Evolutionary conservation across 2,329 filamentous ascomycete species (phyloP), one percentile per base, ranked within the genome.

Genomic region (Polytolypa hystricis): DNA sequence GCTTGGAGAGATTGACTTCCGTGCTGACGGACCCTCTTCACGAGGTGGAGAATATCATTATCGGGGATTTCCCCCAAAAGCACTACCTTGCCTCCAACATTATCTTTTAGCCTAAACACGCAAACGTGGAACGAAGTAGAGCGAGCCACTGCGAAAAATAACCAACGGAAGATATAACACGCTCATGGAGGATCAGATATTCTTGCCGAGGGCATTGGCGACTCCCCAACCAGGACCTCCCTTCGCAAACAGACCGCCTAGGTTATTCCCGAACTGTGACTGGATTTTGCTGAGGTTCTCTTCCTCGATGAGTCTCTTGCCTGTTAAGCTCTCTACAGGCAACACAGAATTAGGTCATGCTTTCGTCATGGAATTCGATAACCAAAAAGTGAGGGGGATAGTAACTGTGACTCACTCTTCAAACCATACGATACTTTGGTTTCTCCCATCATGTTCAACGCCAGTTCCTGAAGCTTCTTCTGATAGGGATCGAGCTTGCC

Each of bases 401-500:
- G 26, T 30, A n/a, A n/a, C n/a, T n/a, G 10, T 4, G 4, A 12
- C 29, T 14, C 42, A 51, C 51, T 52, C 27, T 52, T 53, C 14
- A 54, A 10, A 12, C 44, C 43, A 38, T 51, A 52, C 1, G 49
- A 50, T 1, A 45, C 44, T 23, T 51, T 55, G 4, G 42, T 55
- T 30, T 56, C 54, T 0, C 53, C 54, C 46, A 55, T 52, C 16
- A 40, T 41, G 16, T 54, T 47, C 1, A 57, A 39, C 4, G 52
- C n/a, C 0, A 52, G 36, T 20, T 57, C 52, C 35, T 56, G 52
- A 3, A 50, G 33, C 18, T 41, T 42, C 28, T 50, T 50, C 40
- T 56, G 53, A 28, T 52, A 51, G 8, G 45, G 42, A 33, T 56
- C 53, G 6, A 56, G 42, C n/a, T 43, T 41, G 17, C 53, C 53